Evolutionary conservation across 1,284 basidiomycete genomes (phyloP).

Genomic region (Laetiporus sulphureus): DNA sequence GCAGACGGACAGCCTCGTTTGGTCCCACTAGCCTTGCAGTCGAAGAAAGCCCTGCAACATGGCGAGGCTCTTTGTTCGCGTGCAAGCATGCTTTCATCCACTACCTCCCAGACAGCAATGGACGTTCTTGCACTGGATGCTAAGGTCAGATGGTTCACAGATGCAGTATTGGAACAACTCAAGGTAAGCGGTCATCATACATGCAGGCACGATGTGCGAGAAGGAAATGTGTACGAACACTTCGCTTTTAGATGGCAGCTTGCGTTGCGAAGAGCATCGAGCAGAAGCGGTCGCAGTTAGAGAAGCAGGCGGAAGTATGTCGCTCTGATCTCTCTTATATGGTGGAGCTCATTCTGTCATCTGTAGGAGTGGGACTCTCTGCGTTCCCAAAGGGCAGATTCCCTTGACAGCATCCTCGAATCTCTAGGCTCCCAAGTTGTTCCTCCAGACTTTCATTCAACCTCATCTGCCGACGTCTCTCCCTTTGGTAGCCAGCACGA

Average conservation of each 20-base stretch:
- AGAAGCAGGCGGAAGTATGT: constrained; percentile 55
- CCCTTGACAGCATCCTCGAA: constrained; percentile 64
- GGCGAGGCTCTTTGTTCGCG: constrained; percentile 66
- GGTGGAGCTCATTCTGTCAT: background rate
- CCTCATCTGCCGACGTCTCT: constrained; percentile 52
- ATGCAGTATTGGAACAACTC: constrained; percentile 67
- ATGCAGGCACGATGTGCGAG: too few species aligned
- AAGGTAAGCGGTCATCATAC: constrained; percentile 41
- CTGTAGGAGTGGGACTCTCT: constrained; percentile 63
- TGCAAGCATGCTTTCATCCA: constrained; percentile 51
- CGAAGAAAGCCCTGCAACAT: constrained; percentile 72
- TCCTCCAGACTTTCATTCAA: constrained; percentile 68
- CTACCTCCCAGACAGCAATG: constrained; percentile 54
- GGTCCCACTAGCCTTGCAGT: constrained; percentile 68
- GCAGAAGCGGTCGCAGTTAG: constrained; percentile 53
- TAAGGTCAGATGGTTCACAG: constrained; percentile 67
- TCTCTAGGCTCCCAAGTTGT: constrained; percentile 63
- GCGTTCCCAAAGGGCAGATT: constrained; percentile 48
- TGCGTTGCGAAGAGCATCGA: constrained; percentile 67
- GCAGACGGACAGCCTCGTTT: constrained; percentile 39
- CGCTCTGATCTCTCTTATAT: background rate
- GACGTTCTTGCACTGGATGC: constrained; percentile 73
- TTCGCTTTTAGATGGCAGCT: constrained; percentile 65
- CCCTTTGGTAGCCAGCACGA: constrained; percentile 64
- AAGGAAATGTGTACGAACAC: too few species aligned